Base-by-base conservation (phyloP, 352 stramenopile species). In the Pythium volutum region DNA sequence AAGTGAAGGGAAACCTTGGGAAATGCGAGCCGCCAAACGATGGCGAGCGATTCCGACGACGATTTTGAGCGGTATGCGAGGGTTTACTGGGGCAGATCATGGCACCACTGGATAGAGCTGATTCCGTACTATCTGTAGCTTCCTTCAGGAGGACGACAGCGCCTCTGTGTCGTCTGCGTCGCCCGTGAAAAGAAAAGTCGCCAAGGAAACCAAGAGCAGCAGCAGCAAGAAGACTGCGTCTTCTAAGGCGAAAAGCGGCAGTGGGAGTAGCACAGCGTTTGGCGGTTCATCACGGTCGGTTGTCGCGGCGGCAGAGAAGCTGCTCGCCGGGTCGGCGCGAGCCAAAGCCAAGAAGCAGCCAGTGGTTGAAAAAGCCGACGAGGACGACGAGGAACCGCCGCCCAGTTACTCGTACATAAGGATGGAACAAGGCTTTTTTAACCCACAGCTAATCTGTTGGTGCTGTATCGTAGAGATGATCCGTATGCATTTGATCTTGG, bases 401-500 rank as follows among this genome's bases (percentile, higher is more conserved):
- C 81, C 81, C 1, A 80, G 68, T 43, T 91, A 91, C 29, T 81
- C 81, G 55, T 77, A 26, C 8, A 52, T 68, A 34, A 26, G 16
- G 18, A 4, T 11, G 12, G 14, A 20, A 34, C n/a, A 34, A 34
- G 6, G 6, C 29, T 10, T 5, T 34, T 34, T 34, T 7, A 34
- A 50, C 3, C 7, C 41, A 18, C 18, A 3, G 10, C 33, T 23
- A 20, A 15, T 36, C 33, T 42, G 36, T 16, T 42, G 12, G 12
- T 42, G 11, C 8, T 47, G 16, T 20, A 38, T 53, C 11, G 4
- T 54, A 91, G 80, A 29, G 62, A 66, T 39, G 84, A 93, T 64
- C 84, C 84, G 29, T 93, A 91, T 43, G 74, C 74, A 16, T 93
- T 91, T 69, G 80, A 91, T 23, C 74, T 93, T 48, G 74, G 65